Percentiles rank a stretch among this genome's conserved stretches.
phyloP scores from a whole-genome alignment of 371 early-diverging fungal species.

The Nematocida homosporus region DNA sequence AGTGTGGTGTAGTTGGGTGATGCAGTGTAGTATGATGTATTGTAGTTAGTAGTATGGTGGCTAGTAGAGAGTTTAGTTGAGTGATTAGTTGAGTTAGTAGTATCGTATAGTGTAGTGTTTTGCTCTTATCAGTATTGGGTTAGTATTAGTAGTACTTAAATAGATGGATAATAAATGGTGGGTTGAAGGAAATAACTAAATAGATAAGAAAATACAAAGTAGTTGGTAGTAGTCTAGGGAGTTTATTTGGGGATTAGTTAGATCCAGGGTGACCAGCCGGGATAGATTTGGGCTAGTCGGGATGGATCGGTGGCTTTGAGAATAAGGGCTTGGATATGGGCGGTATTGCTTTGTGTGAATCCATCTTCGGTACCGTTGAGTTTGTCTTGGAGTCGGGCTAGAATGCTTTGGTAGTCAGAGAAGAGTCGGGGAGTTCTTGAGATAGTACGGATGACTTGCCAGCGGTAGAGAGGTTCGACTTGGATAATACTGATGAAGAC shows the following conservation, averaged over 20 bases:
- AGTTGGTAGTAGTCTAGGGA: neutral
- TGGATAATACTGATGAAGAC: constrained; percentile 38
- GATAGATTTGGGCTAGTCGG: constrained; percentile 44
- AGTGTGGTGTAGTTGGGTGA: no score
- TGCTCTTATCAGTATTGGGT: no score
- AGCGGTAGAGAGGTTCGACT: constrained; percentile 43
- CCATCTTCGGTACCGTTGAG: constrained; percentile 53
- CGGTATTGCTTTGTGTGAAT: constrained; percentile 36
- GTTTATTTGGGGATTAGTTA: constrained; percentile 1
- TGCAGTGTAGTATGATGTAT: no score
- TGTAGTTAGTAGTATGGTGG: no score
- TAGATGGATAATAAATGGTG: no score
- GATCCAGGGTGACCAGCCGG: constrained; percentile 56
- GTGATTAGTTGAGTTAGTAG: no score
- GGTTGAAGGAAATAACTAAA: no score
- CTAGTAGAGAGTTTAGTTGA: no score
- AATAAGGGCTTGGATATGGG: constrained; percentile 46
- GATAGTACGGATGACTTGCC: constrained; percentile 24
- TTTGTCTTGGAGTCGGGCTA: constrained; percentile 27
- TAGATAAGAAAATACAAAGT: neutral
- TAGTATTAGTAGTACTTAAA: no score
- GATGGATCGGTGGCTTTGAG: constrained; percentile 39
- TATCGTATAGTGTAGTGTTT: no score
- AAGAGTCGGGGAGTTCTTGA: constrained; percentile 2
- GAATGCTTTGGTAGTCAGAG: constrained; percentile 43